phyloP scores from a whole-genome alignment of 2,329 filamentous ascomycete species.

The Fusarium falciforme region DNA sequence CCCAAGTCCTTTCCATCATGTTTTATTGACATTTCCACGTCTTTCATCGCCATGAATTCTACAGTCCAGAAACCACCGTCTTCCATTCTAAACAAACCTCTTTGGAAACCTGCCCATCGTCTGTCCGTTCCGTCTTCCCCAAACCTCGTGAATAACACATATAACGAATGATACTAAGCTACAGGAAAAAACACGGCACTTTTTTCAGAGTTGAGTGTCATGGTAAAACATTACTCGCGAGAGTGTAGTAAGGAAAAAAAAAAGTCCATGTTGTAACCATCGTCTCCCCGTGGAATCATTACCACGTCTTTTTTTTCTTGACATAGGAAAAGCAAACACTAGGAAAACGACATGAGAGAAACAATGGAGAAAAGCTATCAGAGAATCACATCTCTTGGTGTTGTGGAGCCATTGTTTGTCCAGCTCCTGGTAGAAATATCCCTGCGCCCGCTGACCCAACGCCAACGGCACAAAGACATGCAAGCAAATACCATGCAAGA shows the following conservation, averaged over 20 bases:
- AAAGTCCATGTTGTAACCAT: slow-evolving; percentile 10
- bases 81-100: slow-evolving; percentile 8
- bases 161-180: slow-evolving; percentile 26
- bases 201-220: slow-evolving; percentile 25
- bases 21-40: slow-evolving; percentile 16
- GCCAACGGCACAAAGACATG: slow-evolving; percentile 40
- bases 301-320: slow-evolving; percentile 6
- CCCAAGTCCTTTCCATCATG: background rate
- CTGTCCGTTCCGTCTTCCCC: background rate
- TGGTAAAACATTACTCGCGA: slow-evolving; percentile 24
- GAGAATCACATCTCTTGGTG: slow-evolving; percentile 29
- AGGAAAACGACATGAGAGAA: background rate
- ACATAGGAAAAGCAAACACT: background rate
- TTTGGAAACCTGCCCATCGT: background rate
- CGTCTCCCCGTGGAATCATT: slow-evolving; percentile 1
- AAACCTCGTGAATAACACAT: slow-evolving; percentile 21
- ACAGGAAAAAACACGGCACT: slow-evolving; percentile 1
- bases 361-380: background rate
- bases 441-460: slow-evolving; percentile 41
- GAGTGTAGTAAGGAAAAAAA: slow-evolving; percentile 19
- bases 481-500: slow-evolving; percentile 35
- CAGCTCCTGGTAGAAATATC: slow-evolving; percentile 25
- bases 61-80: background rate
- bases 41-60: background rate
- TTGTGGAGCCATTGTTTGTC: slow-evolving; percentile 13